These are phyloP conservation scores for Malassezia furfur DNA, from an alignment of 1,284 basidiomycete genomes.

Conservation along the genomic window DNA sequence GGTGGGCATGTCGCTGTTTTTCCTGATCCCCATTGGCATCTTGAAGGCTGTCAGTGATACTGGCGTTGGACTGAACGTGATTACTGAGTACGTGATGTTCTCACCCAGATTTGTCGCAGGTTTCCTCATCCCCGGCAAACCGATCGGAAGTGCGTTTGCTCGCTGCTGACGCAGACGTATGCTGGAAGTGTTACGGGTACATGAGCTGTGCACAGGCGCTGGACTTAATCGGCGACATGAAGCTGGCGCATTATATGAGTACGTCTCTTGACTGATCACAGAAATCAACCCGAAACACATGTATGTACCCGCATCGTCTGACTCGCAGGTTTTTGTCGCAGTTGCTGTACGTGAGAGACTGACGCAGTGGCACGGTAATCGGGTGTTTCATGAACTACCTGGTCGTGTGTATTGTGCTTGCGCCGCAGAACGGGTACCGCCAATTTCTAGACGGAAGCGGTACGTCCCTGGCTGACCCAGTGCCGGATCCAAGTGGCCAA, in stretches of 20 bases:
- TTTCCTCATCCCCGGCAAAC: conserved; percentile 52
- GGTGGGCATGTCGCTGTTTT: conserved; percentile 50
- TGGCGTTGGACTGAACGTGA: conserved; percentile 50
- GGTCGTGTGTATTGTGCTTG: conserved; percentile 50
- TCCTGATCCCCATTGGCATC: conserved; percentile 50
- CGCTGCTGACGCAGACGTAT: conserved; percentile 22
- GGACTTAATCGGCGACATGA: conserved; percentile 51
- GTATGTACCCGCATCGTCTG: conserved; percentile 51
- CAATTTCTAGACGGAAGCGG: conserved; percentile 48
- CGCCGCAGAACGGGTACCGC: conserved; percentile 35
- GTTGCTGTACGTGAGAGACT: not conserved
- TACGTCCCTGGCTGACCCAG: not conserved
- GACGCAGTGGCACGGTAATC: not conserved
- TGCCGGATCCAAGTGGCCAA: conserved; percentile 51
- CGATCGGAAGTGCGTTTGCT: conserved; percentile 46
- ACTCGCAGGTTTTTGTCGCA: conserved; percentile 49
- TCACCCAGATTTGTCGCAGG: conserved; percentile 46
- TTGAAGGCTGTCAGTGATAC: conserved; percentile 53
- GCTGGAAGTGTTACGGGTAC: conserved; percentile 50
- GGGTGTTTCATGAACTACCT: conserved; percentile 49
- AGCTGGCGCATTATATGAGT: conserved; percentile 48
- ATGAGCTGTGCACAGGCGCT: conserved; percentile 49
- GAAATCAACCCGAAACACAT: conserved; percentile 51
- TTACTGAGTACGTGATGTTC: conserved; percentile 50
- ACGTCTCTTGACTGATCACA: not conserved